phyloP scores from a whole-genome alignment of 1,284 basidiomycete genomes.

The Trichosporon faecale region DNA sequence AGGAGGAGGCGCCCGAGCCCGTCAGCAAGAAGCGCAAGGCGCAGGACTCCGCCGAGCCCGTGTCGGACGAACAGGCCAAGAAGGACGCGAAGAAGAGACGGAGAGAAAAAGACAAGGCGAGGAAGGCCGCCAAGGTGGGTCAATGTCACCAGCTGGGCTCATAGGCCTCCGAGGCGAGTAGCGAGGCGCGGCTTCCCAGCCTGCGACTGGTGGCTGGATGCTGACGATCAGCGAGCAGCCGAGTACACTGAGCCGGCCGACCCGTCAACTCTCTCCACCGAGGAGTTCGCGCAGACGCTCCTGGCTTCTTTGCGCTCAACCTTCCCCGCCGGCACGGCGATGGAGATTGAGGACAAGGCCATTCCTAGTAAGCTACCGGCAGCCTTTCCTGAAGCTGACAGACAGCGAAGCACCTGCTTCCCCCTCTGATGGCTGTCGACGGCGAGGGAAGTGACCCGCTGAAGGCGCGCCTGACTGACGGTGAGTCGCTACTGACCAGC shows the following conservation, averaged over 20 bases:
- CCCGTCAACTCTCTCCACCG: neutral
- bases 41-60: conserved; percentile 8
- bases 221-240: neutral
- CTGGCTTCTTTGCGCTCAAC: conserved; percentile 39
- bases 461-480: conserved; percentile 18
- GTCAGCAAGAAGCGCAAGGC: conserved; percentile 17
- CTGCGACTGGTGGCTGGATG: too few species aligned
- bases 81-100: conserved; percentile 23
- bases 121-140: conserved; percentile 28
- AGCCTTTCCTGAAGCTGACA: neutral
- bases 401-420: conserved; percentile 10
- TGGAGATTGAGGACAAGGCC: conserved; percentile 47
- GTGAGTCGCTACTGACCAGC: conserved; percentile 10
- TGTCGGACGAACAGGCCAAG: conserved; percentile 20
- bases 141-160: conserved; percentile 6
- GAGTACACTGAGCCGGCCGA: neutral
- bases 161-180: neutral
- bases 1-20: conserved; percentile 18
- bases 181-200: neutral
- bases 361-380: conserved; percentile 30
- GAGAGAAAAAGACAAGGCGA: conserved; percentile 31
- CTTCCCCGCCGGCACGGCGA: conserved; percentile 38
- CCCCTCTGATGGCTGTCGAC: conserved; percentile 11
- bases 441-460: conserved; percentile 11
- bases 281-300: conserved; percentile 24